Percentiles rank a stretch among this genome's conserved stretches.
Evolutionary conservation across 441 rosid genomes (phyloP).

Genomic region (Gossypium lobatum): DNA sequence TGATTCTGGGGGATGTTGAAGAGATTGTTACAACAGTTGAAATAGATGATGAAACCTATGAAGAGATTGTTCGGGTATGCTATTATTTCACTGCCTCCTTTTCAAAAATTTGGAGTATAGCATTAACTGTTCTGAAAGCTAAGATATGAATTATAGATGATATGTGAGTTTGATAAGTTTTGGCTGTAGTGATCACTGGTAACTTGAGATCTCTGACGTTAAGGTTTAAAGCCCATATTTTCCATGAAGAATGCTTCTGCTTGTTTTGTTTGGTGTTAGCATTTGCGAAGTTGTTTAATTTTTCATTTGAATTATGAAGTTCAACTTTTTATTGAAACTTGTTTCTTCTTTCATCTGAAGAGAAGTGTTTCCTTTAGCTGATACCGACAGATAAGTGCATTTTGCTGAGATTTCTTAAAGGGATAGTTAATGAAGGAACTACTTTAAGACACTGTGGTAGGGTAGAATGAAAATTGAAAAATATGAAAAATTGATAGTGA

Average conservation of each 20-base stretch:
- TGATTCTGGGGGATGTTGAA: conserved; percentile 99
- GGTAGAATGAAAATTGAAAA: too few relatives aligned
- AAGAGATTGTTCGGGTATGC: conserved; percentile 94
- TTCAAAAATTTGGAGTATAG: background rate
- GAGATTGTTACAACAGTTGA: conserved; percentile 89
- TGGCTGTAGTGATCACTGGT: background rate
- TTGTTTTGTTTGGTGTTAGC: background rate
- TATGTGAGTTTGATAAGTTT: background rate
- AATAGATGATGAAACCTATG: conserved; percentile 95
- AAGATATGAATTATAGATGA: background rate
- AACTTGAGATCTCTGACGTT: background rate
- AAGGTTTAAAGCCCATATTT: background rate
- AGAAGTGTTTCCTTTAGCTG: background rate
- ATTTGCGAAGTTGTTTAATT: background rate
- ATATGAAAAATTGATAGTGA: too few relatives aligned
- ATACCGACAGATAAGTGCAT: background rate
- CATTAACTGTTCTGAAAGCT: background rate
- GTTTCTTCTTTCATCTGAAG: background rate
- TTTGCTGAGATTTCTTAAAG: too few relatives aligned
- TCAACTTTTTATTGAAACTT: background rate
- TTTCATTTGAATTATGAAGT: background rate
- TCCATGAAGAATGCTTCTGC: background rate
- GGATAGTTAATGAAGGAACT: too few relatives aligned
- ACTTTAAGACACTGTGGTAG: too few relatives aligned
- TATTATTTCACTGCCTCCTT: background rate